Base-by-base conservation (phyloP, 1,284 basidiomycete genomes). In the Rhodotorula mucilaginosa region DNA sequence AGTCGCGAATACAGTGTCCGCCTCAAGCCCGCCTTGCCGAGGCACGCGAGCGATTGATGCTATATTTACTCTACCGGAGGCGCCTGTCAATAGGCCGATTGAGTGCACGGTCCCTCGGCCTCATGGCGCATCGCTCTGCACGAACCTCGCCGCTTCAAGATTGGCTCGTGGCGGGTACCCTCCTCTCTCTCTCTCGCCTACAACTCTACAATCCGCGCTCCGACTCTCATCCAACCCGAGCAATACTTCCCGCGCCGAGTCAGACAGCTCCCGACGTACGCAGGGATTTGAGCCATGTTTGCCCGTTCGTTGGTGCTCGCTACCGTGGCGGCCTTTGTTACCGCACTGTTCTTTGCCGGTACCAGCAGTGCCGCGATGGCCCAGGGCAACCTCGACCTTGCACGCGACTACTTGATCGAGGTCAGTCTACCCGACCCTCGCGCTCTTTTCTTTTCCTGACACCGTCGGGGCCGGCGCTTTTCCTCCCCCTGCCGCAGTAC, bases 371-470 rank as follows among this genome's bases (percentile, higher is more conserved):
- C 69, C 5, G 31, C 26, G 3, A 66, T 70, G 64, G 21, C 57
- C 18, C 69, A 70, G 46, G 69, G 69, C 5, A 26, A 26, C 49
- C 23, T 70, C 47, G 58, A 70, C 57, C 65, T 66, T 3, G 56
- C 49, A 12, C 48, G 64, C 26, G 69, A 70, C 61, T 66, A 26
- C n/a, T 18, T 54, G 39, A 52, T 70, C 23, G n/a, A 59, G 60
- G 68, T 69, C 39, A 46, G 68, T 29, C 12, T 44, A 8, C 16
- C 5, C 1, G 5, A 26, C 3, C 8, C 7, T 5, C n/a, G 1
- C 15, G 12, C 58, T 39, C 19, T 10, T 12, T 44, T 5, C n/a
- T 16, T 23, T 5, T 23, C 3, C 39, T 59, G 39, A n/a, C 58
- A 15, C 10, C 26, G 26, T 26, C 26, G 26, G 26, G 26, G 18